Conservation (phyloP, 2,329 filamentous ascomycete species). For the Fusarium multiceps region DNA sequence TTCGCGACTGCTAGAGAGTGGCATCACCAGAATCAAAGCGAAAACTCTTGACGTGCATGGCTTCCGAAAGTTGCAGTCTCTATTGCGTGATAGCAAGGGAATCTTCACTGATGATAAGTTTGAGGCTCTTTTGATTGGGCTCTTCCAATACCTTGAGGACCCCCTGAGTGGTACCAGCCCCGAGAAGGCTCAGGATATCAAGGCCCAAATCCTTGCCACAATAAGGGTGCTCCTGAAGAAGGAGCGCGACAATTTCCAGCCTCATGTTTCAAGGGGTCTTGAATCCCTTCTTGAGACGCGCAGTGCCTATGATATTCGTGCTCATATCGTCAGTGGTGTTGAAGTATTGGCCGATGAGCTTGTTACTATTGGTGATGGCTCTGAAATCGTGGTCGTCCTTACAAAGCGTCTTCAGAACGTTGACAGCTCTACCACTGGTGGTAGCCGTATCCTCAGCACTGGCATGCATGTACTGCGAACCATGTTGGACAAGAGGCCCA, state of each 20-base stretch:
- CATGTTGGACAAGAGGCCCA: constrained; percentile 63
- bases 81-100: constrained; percentile 74
- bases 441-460: constrained; percentile 68
- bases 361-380: constrained; percentile 71
- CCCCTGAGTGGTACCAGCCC: constrained; percentile 64
- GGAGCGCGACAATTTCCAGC: constrained; percentile 72
- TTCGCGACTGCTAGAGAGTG: constrained; percentile 75
- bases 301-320: constrained; percentile 72
- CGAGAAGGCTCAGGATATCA: constrained; percentile 77
- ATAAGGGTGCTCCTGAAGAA: constrained; percentile 78
- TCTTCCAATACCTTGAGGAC: constrained; percentile 78
- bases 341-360: constrained; percentile 80
- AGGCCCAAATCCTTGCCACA: constrained; percentile 78
- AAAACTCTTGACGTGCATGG: constrained; percentile 83
- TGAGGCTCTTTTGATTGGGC: constrained; percentile 71
- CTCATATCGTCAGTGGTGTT: constrained; percentile 78
- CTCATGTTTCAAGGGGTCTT: constrained; percentile 75
- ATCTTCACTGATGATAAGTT: constrained; percentile 76
- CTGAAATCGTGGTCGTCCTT: constrained; percentile 68
- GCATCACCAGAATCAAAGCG: constrained; percentile 77
- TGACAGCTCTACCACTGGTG: constrained; percentile 57
- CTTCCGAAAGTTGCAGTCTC: constrained; percentile 80
- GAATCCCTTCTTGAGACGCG: constrained; percentile 74
- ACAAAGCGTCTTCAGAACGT: constrained; percentile 58
- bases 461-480: constrained; percentile 72